Base-by-base conservation (phyloP, 2,329 filamentous ascomycete species). In the Metarhizium brunneum region DNA sequence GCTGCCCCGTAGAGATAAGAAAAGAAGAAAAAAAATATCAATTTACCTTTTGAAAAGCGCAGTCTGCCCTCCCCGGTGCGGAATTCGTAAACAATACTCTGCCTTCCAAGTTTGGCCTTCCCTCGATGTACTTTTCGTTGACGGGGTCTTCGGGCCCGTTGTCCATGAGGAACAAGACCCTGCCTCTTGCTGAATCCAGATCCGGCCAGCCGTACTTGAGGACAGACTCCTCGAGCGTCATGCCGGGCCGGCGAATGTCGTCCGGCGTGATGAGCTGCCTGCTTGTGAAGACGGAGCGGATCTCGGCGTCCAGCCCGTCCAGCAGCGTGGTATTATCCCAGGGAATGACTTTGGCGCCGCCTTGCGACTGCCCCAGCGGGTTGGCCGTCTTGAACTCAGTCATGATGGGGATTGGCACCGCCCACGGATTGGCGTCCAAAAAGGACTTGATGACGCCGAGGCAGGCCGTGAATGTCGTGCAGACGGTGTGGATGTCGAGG, bases 111-210 rank as follows among this genome's bases (percentile, higher is more conserved):
- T 62, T 70, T 13, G 66, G 63, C 13, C 61, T 60, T 3, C 60
- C 64, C 43, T 56, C 61, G 14, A 62, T 67, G 62, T 78, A 79
- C n/a, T 70, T 60, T 30, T 68, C 63, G 42, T 73, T 70, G 3
- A 72, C 65, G 38, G 59, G 65, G 18, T 68, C 63, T 16, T 70
- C 69, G 0, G 73, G 72, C 32, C 73, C 72, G 60, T 79, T 78
- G 62, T 79, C 77, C 66, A 79, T 77, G 59, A 73, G 71, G 67
- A 79, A 79, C 57, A 78, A 68, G 61, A 79, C 70, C 35, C 72
- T 69, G 4, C 76, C 76, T 11, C 75, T 65, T 0, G 72, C 70
- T 2, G 69, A 68, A 2, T 73, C 68, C 2, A 80, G 66, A 13
- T 70, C 69, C 0, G 76, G 76, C 76, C 76, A 79, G n/a, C 77